phyloP scores from a whole-genome alignment of 1,284 basidiomycete species.

The Ustilago sp. region DNA sequence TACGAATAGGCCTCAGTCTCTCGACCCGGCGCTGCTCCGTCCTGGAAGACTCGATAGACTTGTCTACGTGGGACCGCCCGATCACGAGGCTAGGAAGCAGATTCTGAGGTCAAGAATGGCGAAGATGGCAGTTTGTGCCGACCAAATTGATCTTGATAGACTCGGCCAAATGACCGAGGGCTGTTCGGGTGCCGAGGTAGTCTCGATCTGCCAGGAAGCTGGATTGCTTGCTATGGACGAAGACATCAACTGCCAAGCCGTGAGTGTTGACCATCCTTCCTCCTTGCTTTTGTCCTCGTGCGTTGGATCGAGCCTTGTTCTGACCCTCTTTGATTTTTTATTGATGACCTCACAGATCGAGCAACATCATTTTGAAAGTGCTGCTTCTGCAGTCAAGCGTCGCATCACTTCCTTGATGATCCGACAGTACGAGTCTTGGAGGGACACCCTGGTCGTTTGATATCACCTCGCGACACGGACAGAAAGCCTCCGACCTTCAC shows the following conservation, averaged over 20 bases:
- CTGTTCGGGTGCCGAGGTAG: constrained; percentile 95
- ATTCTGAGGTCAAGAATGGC: constrained; percentile 83
- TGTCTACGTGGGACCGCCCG: constrained; percentile 92
- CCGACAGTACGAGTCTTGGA: constrained; percentile 52
- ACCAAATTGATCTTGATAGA: constrained; percentile 77
- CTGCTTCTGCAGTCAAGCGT: constrained; percentile 79
- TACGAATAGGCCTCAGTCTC: constrained; percentile 92
- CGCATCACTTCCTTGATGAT: constrained; percentile 86
- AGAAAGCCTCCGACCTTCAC: background rate
- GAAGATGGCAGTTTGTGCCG: constrained; percentile 81
- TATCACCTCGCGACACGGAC: background rate
- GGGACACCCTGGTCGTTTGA: constrained; percentile 51
- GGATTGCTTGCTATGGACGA: constrained; percentile 89
- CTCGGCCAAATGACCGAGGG: constrained; percentile 82
- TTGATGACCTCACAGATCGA: constrained; percentile 75
- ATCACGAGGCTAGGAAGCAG: constrained; percentile 80
- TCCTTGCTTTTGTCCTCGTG: background rate
- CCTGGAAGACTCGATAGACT: constrained; percentile 96
- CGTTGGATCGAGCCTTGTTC: background rate
- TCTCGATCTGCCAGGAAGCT: constrained; percentile 93
- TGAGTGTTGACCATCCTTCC: constrained; percentile 70
- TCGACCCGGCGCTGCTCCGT: constrained; percentile 93
- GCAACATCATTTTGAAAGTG: constrained; percentile 79
- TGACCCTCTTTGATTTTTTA: background rate
- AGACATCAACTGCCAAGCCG: constrained; percentile 81